Percentiles rank a stretch among this genome's conserved stretches.
Evolutionary conservation across 2,329 filamentous ascomycete genomes (phyloP).

Genomic region (Scorias spongiosa): DNA sequence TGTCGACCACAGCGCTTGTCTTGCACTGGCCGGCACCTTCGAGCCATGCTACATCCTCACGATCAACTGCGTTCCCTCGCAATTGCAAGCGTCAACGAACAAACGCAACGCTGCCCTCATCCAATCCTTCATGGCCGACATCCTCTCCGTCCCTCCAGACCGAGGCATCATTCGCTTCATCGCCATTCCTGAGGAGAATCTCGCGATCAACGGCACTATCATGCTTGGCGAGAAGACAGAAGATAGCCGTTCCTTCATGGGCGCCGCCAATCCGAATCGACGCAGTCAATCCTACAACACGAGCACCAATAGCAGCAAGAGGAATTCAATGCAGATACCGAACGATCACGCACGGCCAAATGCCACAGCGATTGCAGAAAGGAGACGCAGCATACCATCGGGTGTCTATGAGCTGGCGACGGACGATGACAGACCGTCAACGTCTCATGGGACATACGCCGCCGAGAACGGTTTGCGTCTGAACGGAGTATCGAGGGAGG

Average conservation of each 20-base stretch:
- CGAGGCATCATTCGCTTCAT: slow-evolving; percentile 62
- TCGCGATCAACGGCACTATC: slow-evolving; percentile 57
- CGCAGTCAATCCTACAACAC: slow-evolving; percentile 13
- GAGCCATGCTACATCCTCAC: slow-evolving; percentile 68
- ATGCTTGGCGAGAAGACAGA: slow-evolving; percentile 43
- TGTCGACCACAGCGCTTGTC: slow-evolving; percentile 58
- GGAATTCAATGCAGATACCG: not conserved
- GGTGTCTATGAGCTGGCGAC: not conserved
- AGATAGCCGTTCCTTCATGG: slow-evolving; percentile 23
- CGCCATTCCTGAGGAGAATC: slow-evolving; percentile 52
- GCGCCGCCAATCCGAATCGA: slow-evolving; percentile 3
- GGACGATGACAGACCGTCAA: slow-evolving; percentile 8
- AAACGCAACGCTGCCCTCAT: slow-evolving; percentile 66
- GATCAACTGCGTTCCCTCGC: slow-evolving; percentile 52
- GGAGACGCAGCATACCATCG: not conserved
- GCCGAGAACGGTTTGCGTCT: slow-evolving; percentile 17
- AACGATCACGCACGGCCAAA: not conserved
- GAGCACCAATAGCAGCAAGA: not conserved
- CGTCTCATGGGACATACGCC: slow-evolving; percentile 10
- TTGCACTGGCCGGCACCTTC: slow-evolving; percentile 60
- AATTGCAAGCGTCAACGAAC: slow-evolving; percentile 61
- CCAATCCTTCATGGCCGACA: slow-evolving; percentile 58
- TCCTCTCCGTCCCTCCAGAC: slow-evolving; percentile 48
- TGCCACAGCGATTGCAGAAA: not conserved
- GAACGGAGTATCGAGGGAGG: slow-evolving; percentile 15